Conservation (phyloP, 257 asterid genomes). For the Pogostemon cablin region DNA sequence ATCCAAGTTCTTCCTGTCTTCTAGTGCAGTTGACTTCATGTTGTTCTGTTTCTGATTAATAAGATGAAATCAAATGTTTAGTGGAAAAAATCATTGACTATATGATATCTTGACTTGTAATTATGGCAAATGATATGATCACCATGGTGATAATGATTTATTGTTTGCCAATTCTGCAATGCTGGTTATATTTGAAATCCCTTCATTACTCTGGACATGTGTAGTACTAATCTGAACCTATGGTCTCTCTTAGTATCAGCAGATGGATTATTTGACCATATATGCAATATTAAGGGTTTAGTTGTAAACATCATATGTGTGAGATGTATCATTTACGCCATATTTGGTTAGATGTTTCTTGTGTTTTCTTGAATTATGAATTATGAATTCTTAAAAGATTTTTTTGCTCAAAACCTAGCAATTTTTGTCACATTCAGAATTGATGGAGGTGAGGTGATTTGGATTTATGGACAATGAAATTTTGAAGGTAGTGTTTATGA, state of each 20-base stretch:
- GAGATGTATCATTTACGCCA: neutral
- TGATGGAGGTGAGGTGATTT: neutral
- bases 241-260: neutral
- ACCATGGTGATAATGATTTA: neutral
- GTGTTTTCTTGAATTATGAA: neutral
- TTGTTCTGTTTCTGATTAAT: too few species aligned
- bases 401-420: neutral
- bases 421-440: neutral
- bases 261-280: neutral
- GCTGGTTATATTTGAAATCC: conserved; percentile 12
- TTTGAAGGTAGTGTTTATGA: neutral
- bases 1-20: too few species aligned
- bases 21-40: too few species aligned
- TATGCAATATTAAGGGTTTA: neutral
- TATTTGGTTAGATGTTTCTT: neutral
- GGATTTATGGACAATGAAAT: neutral
- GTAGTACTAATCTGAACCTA: neutral
- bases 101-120: conserved; percentile 9
- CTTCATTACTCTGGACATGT: neutral
- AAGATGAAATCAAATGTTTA: too few species aligned
- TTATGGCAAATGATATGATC: neutral
- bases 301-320: neutral
- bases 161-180: neutral
- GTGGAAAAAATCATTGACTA: neutral
- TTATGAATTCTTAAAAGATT: neutral